Percentiles rank a stretch among this genome's conserved stretches.
These are phyloP conservation scores for Penicillium ochrochloron DNA, from an alignment of 495 filamentous ascomycete species.

Conservation along the genomic window DNA sequence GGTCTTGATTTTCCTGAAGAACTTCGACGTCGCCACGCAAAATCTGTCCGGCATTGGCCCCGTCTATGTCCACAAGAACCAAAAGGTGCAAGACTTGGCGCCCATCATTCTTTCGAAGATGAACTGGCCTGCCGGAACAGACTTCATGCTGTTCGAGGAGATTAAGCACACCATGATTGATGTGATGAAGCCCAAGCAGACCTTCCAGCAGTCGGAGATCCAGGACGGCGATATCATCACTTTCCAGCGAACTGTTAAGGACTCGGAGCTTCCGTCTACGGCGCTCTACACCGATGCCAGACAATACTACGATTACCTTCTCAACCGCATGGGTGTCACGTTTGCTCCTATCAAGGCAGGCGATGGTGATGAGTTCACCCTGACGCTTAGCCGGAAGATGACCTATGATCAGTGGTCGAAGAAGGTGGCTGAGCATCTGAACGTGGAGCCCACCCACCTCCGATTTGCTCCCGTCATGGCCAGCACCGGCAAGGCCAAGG, in stretches of 20 bases:
- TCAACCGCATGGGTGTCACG: conserved; percentile 74
- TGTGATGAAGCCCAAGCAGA: conserved; percentile 85
- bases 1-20: conserved; percentile 89
- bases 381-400: conserved; percentile 83
- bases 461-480: conserved; percentile 85
- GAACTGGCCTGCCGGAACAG: conserved; percentile 74
- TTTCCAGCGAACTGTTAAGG: conserved; percentile 73
- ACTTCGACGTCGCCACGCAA: conserved; percentile 81
- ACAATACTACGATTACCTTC: conserved; percentile 89
- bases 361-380: conserved; percentile 63
- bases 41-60: conserved; percentile 75
- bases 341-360: conserved; percentile 45
- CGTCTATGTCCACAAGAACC: conserved; percentile 83
- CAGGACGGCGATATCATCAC: conserved; percentile 98
- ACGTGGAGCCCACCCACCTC: conserved; percentile 82
- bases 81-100: conserved; percentile 85
- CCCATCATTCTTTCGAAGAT: conserved; percentile 80
- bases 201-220: conserved; percentile 87
- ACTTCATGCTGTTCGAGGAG: conserved; percentile 84
- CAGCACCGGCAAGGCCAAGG: conserved; percentile 72
- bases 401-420: conserved; percentile 87
- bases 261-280: conserved; percentile 59
- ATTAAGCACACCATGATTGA: conserved; percentile 99
- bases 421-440: conserved; percentile 80
- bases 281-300: conserved; percentile 67